Conservation (phyloP, 176 grass and related monocot genomes). For the Leersia perrieri region DNA sequence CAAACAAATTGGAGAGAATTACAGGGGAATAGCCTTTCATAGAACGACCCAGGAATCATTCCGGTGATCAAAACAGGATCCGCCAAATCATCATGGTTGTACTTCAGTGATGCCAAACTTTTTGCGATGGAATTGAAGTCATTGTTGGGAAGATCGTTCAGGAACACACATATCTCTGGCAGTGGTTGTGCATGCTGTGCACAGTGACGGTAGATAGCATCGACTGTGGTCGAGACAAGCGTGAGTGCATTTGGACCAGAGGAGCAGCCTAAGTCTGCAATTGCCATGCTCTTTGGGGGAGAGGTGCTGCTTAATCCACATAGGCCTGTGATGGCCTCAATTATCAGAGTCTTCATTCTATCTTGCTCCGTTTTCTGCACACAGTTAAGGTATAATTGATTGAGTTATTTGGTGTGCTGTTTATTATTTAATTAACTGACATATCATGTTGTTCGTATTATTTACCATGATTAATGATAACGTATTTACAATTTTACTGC, state of each 20-base stretch:
- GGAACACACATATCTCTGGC: neutral
- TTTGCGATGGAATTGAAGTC: slow-evolving; percentile 10
- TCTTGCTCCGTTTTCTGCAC: neutral
- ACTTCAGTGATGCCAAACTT: neutral
- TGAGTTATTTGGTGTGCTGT: no score
- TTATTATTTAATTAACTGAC: no score
- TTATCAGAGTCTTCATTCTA: neutral
- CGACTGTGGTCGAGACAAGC: neutral
- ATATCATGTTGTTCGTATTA: no score
- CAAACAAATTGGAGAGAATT: neutral
- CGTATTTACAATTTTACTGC: no score
- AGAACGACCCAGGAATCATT: slow-evolving; percentile 9
- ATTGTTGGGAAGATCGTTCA: slow-evolving; percentile 3
- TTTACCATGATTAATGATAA: no score
- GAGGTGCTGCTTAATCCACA: neutral
- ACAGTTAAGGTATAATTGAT: neutral
- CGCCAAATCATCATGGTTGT: neutral
- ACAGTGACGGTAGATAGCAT: neutral
- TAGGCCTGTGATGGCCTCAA: neutral
- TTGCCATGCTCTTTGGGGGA: neutral
- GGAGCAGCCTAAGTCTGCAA: neutral
- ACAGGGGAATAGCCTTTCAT: neutral
- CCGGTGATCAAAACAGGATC: neutral
- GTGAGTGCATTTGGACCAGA: neutral
- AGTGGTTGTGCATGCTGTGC: neutral